These are phyloP conservation scores for Pseudogymnoascus sp. DNA, from an alignment of 2,329 filamentous ascomycete species.

Conservation along the genomic window DNA sequence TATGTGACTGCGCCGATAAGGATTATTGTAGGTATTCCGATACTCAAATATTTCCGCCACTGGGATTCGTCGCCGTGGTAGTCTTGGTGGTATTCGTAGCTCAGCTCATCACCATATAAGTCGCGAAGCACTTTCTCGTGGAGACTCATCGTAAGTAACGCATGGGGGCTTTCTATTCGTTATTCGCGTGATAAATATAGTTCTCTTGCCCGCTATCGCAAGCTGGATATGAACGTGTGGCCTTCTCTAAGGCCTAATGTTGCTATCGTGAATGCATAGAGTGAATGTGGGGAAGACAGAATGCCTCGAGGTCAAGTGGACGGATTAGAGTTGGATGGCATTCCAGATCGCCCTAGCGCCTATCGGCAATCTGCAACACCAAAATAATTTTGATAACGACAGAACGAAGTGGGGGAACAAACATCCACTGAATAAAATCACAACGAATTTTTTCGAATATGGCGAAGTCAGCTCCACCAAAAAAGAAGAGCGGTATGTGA, in stretches of 20 bases:
- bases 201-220: not conserved
- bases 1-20: constrained; percentile 22
- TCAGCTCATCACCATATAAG: constrained; percentile 23
- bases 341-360: constrained; percentile 3
- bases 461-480: constrained; percentile 28
- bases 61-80: constrained; percentile 16
- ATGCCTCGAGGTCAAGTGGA: constrained; percentile 1
- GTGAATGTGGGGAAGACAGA: not conserved
- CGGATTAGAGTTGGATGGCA: constrained; percentile 4
- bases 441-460: constrained; percentile 17
- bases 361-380: constrained; percentile 7
- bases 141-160: constrained; percentile 25
- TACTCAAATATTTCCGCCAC: constrained; percentile 10
- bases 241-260: not conserved
- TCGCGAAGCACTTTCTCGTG: constrained; percentile 18
- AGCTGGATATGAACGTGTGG: not conserved
- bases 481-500: constrained; percentile 24
- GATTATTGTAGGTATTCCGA: constrained; percentile 20
- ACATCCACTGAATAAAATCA: constrained; percentile 7
- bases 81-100: constrained; percentile 27
- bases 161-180: constrained; percentile 13
- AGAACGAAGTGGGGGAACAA: not conserved
- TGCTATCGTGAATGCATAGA: not conserved
- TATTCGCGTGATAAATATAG: constrained; percentile 1
- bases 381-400: constrained; percentile 9